phyloP scores from a whole-genome alignment of 1,284 basidiomycete species.

The Erythrobasidium hasegawianum region DNA sequence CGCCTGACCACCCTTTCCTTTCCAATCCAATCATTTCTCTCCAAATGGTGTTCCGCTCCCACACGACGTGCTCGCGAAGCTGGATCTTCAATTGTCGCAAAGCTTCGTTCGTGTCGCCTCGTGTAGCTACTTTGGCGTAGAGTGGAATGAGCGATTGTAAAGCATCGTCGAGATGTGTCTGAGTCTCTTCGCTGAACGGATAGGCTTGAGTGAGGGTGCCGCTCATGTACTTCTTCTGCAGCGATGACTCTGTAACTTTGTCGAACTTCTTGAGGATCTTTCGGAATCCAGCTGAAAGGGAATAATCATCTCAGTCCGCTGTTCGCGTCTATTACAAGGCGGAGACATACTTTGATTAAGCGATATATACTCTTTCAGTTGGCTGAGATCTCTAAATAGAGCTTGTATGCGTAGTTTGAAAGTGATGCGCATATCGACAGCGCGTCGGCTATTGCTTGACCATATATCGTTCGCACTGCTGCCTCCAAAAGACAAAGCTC shows the following conservation, averaged over 20 bases:
- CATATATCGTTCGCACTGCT: constrained; percentile 69
- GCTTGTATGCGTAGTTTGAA: constrained; percentile 36
- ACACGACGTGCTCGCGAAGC: constrained; percentile 81
- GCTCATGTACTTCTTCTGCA: constrained; percentile 78
- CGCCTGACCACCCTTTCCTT: constrained; percentile 41
- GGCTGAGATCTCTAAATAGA: constrained; percentile 55
- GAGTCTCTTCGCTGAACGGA: constrained; percentile 66
- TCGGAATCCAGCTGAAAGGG: constrained; percentile 64
- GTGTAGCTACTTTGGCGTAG: constrained; percentile 82
- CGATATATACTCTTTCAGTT: constrained; percentile 86
- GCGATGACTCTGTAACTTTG: constrained; percentile 82
- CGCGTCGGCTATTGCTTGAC: constrained; percentile 61
- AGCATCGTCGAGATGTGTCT: constrained; percentile 62
- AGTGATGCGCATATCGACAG: constrained; percentile 74
- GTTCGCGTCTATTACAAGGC: constrained; percentile 85
- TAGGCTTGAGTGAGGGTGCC: constrained; percentile 64
- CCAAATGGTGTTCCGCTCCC: constrained; percentile 95
- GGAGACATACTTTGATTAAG: constrained; percentile 83
- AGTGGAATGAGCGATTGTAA: constrained; percentile 65
- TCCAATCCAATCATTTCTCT: constrained; percentile 84
- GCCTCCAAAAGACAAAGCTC: constrained; percentile 39
- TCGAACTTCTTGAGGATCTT: constrained; percentile 99
- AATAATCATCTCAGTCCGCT: not conserved
- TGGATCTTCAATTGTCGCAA: constrained; percentile 78
- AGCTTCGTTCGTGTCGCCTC: constrained; percentile 67